A percentile compares a stretch with the other conserved stretches of the same genome.
Evolutionary conservation across 1,284 basidiomycete genomes (phyloP).

Genomic region (Tausonia pullulans): DNA sequence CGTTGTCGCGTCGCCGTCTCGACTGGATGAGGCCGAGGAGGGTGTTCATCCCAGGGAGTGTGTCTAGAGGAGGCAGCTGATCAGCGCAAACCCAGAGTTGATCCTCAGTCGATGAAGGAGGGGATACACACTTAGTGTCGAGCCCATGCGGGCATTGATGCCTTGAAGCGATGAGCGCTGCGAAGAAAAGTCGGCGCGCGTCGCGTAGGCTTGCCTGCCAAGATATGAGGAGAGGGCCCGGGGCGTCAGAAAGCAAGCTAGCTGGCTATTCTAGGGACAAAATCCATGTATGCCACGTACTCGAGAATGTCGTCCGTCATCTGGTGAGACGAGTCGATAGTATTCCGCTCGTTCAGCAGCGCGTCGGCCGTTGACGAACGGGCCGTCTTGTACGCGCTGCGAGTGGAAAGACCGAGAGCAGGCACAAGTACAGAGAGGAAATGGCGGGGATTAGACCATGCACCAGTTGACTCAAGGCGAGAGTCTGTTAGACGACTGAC

Average conservation of each 20-base stretch:
- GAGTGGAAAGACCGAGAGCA: neutral
- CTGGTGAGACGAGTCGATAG: constrained; percentile 81
- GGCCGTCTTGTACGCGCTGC: constrained; percentile 54
- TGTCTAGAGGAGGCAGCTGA: constrained; percentile 39
- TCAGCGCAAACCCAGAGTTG: neutral
- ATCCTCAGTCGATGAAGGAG: neutral
- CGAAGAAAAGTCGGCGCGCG: constrained; percentile 81
- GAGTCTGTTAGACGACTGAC: constrained; percentile 36
- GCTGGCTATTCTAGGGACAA: neutral
- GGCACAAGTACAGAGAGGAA: neutral
- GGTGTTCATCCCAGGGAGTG: constrained; percentile 88
- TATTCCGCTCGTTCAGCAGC: constrained; percentile 71
- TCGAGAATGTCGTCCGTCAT: constrained; percentile 90
- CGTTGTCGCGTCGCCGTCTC: constrained; percentile 73
- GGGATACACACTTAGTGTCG: constrained; percentile 57
- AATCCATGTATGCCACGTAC: constrained; percentile 40
- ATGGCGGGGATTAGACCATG: neutral
- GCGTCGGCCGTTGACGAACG: constrained; percentile 70
- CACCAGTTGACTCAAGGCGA: neutral
- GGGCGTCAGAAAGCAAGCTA: neutral
- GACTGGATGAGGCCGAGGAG: constrained; percentile 85
- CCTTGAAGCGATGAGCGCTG: constrained; percentile 64
- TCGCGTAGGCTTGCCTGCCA: constrained; percentile 88
- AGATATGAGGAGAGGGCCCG: neutral
- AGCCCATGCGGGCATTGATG: constrained; percentile 72